phyloP scores from a whole-genome alignment of 768 basidiomycete species.

The Auricularia sp. region DNA sequence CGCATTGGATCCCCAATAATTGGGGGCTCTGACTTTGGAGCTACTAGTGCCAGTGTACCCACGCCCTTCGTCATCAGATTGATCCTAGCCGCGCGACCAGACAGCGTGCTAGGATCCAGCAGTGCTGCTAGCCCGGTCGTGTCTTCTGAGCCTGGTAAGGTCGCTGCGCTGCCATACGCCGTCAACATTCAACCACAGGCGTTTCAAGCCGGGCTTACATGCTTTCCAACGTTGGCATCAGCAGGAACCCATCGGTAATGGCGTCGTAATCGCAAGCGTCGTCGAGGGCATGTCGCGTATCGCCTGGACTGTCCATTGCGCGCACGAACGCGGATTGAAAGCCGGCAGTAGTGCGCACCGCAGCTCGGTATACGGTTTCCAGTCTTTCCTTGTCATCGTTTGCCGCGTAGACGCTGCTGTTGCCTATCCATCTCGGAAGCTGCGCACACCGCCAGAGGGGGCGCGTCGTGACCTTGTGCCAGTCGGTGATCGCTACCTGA shows the following conservation, averaged over 20 bases:
- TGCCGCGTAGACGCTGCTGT: conserved; percentile 15
- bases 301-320: conserved; percentile 18
- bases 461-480: conserved; percentile 20
- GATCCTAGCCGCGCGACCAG: conserved; percentile 15
- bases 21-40: background rate
- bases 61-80: conserved; percentile 10
- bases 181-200: background rate
- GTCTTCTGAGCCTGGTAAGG: conserved; percentile 26
- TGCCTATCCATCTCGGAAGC: conserved; percentile 23
- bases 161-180: conserved; percentile 17
- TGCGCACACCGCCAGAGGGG: conserved; percentile 27
- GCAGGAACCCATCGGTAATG: conserved; percentile 25
- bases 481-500: conserved; percentile 20
- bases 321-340: conserved; percentile 18
- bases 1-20: background rate
- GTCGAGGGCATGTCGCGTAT: conserved; percentile 22
- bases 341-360: conserved; percentile 14
- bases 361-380: conserved; percentile 17
- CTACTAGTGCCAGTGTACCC: conserved; percentile 5
- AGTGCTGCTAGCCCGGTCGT: conserved; percentile 20
- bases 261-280: conserved; percentile 26
- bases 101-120: conserved; percentile 22
- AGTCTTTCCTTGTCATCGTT: conserved; percentile 11
- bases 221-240: conserved; percentile 27
- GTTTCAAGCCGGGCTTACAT: conserved; percentile 13